Evolutionary conservation across 2,329 filamentous ascomycete species (phyloP), one percentile per base, ranked within the genome.

Genomic region (Epichloe aotearoae): DNA sequence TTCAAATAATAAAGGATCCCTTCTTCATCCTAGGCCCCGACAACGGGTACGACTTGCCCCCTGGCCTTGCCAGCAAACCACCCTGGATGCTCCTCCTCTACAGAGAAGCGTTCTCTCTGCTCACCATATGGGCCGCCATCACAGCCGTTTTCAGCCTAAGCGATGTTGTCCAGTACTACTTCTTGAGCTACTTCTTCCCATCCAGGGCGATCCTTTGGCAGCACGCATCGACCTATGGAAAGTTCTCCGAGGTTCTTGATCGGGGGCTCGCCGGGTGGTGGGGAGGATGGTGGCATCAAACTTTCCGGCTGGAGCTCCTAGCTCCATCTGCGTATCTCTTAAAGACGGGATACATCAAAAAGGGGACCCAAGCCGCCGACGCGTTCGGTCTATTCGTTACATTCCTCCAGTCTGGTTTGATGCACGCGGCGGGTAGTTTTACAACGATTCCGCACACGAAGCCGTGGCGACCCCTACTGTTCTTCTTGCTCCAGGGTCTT

Each of bases 251-350:
- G 26, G 72, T 90, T 2, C 66, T 83, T 11, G 79, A 88, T 54
- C 73, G 79, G 52, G 90, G 91, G 0, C 71, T 96, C 2, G 75
- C 78, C 1, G 90, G 89, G 1, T 85, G 84, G 67, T 97, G 91
- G 91, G 83, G 86, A 43, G 74, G 73, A 20, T 91, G 82, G 75
- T 96, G 91, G 91, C 91, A 97, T 65, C 90, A 96, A 66, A 83
- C 84, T 3, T 94, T 95, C 68, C 84, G 89, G 1, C 76, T 81
- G 50, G 80, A 79, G 2, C 89, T 91, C 61, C 68, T 77, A 39
- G 75, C 80, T 4, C 83, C 84, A 0, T 69, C 75, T 0, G 65
- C 64, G 2, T 77, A 70, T 59, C 58, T 84, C 51, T 63, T 66
- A 8, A 56, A 63, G 54, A 49, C 54, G 40, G 66, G 73, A 17